Evolutionary conservation across 2,329 filamentous ascomycete genomes (phyloP).

Genomic region (Claviceps humidiphila): DNA sequence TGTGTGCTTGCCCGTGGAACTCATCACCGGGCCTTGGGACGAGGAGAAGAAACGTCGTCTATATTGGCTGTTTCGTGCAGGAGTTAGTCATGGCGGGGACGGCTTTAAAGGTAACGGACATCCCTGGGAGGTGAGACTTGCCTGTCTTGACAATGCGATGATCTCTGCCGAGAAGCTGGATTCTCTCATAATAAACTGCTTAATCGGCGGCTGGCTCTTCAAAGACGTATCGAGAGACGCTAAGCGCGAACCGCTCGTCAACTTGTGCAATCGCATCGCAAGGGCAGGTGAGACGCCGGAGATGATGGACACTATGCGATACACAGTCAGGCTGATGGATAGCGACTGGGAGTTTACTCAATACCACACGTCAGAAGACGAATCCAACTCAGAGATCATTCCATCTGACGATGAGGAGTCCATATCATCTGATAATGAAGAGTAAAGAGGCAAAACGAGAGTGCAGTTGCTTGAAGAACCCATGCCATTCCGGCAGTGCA

Average conservation of each 20-base stretch:
- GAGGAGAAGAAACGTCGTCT: constrained; percentile 18
- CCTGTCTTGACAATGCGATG: constrained; percentile 24
- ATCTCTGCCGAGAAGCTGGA: constrained; percentile 16
- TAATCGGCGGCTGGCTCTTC: constrained; percentile 16
- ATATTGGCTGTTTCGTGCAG: constrained; percentile 31
- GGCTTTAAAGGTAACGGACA: too few species aligned
- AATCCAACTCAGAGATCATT: too few species aligned
- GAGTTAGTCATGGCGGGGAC: constrained; percentile 17
- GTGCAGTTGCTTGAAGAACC: too few species aligned
- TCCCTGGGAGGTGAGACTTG: constrained; percentile 28
- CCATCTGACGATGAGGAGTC: too few species aligned
- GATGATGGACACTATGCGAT: too few species aligned
- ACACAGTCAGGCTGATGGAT: too few species aligned
- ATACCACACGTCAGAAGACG: not conserved
- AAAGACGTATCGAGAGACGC: constrained; percentile 17
- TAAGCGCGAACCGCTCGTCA: constrained; percentile 12
- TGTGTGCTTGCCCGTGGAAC: constrained; percentile 24
- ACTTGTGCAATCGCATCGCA: constrained; percentile 16
- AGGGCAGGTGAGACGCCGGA: constrained; percentile 15
- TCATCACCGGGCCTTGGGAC: too few species aligned
- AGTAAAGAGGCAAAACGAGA: too few species aligned
- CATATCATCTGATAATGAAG: too few species aligned
- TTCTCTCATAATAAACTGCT: constrained; percentile 17
- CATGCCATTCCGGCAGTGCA: too few species aligned
- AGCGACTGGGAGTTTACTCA: constrained; percentile 5